A percentile compares a stretch with the other conserved stretches of the same genome.
These are phyloP conservation scores for Pseudocercospora eumusae DNA, from an alignment of 2,329 filamentous ascomycete genomes.

Conservation along the genomic window DNA sequence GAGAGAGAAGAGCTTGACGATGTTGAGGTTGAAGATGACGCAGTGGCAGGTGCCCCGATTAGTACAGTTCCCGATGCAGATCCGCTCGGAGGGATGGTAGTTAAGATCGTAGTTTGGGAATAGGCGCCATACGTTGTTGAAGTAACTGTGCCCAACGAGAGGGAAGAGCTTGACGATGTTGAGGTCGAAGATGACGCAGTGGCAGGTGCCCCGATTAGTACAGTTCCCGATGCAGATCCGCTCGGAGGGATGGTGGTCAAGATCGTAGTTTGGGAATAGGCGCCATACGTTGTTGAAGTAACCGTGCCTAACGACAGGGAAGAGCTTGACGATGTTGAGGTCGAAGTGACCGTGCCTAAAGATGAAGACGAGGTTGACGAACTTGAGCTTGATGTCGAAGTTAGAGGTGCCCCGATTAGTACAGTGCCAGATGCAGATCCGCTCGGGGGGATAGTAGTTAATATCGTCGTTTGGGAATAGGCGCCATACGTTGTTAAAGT, in stretches of 20 bases:
- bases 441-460: constrained; percentile 10
- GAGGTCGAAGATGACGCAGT: neutral
- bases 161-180: neutral
- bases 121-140: constrained; percentile 5
- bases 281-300: constrained; percentile 1
- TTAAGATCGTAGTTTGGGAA: neutral
- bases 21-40: neutral
- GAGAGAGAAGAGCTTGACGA: constrained; percentile 6
- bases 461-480: constrained; percentile 4
- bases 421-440: constrained; percentile 8
- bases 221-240: neutral
- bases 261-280: neutral
- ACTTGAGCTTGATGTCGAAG: neutral
- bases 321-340: neutral
- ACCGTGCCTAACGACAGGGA: neutral
- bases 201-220: neutral
- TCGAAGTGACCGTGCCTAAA: neutral
- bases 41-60: neutral
- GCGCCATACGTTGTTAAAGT: constrained; percentile 4
- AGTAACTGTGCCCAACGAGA: constrained; percentile 1
- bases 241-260: neutral
- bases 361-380: no score
- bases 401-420: constrained; percentile 1
- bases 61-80: constrained; percentile 6
- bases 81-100: neutral